phyloP scores from a whole-genome alignment of 2,329 filamentous ascomycete genomes.

The Colletotrichum sp. region DNA sequence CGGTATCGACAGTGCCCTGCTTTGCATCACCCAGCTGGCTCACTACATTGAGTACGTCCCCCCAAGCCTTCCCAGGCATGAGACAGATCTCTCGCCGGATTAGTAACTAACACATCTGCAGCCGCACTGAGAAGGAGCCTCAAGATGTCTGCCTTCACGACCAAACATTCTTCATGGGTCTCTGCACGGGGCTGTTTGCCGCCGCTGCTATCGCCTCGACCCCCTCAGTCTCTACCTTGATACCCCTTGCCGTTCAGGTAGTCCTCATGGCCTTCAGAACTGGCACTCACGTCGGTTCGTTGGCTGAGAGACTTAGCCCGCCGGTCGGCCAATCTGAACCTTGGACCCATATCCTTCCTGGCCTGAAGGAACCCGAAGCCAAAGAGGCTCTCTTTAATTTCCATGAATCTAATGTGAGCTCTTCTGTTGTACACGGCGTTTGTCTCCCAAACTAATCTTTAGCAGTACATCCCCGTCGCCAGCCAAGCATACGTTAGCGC shows the following conservation, averaged over 20 bases:
- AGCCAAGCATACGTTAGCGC: constrained; percentile 60
- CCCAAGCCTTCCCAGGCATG: background rate
- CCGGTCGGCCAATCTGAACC: constrained; percentile 53
- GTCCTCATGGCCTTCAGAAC: constrained; percentile 71
- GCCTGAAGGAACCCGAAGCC: constrained; percentile 55
- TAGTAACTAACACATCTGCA: constrained; percentile 36
- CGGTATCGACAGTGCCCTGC: constrained; percentile 67
- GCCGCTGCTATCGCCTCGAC: constrained; percentile 70
- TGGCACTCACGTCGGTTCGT: constrained; percentile 58
- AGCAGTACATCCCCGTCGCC: constrained; percentile 46
- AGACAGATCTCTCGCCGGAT: background rate
- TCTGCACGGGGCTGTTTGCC: constrained; percentile 75
- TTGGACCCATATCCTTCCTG: constrained; percentile 72
- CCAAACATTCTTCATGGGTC: constrained; percentile 63
- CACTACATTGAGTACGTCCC: constrained; percentile 70
- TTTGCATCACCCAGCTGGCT: constrained; percentile 69
- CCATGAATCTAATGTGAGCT: constrained; percentile 56
- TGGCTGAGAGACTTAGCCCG: constrained; percentile 51
- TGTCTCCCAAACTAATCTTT: background rate
- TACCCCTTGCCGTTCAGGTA: constrained; percentile 67
- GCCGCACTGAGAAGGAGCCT: constrained; percentile 59
- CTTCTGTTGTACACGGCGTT: background rate
- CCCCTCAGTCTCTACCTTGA: constrained; percentile 64
- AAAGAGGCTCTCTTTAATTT: constrained; percentile 60
- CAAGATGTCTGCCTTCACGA: constrained; percentile 53